These are phyloP conservation scores for Carnegiea gigantea DNA, from an alignment of 179 eudicot species.

Conservation along the genomic window DNA sequence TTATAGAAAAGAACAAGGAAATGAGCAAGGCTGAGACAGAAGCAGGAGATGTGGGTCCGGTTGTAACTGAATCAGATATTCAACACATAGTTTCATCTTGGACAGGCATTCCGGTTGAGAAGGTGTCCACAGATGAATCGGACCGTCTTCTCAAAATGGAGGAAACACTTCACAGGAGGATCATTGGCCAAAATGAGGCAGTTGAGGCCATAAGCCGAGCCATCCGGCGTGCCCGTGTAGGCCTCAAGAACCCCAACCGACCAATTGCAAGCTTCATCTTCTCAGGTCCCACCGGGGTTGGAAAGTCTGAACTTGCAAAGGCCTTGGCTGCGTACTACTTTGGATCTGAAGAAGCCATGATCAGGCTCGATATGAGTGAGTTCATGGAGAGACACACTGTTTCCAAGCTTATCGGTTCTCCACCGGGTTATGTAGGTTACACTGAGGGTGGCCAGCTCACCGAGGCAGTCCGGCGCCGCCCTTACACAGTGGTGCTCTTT, in stretches of 20 bases:
- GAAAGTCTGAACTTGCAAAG: slow-evolving; percentile 90
- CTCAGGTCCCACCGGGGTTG: slow-evolving; percentile 98
- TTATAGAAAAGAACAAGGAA: slow-evolving; percentile 70
- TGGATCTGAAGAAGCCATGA: slow-evolving; percentile 93
- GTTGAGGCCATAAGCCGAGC: slow-evolving; percentile 92
- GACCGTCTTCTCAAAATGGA: slow-evolving; percentile 84
- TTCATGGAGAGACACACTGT: slow-evolving; percentile 98
- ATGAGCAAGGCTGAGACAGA: slow-evolving; percentile 76
- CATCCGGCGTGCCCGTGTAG: slow-evolving; percentile 93
- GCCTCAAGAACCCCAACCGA: slow-evolving; percentile 85
- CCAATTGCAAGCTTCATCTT: slow-evolving; percentile 97
- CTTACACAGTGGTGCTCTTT: slow-evolving; percentile 76
- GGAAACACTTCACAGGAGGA: slow-evolving; percentile 69
- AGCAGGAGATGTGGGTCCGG: slow-evolving; percentile 53
- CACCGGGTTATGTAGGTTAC: slow-evolving; percentile 95
- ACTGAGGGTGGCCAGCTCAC: slow-evolving; percentile 94
- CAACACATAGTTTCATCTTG: slow-evolving; percentile 85
- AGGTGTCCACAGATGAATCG: slow-evolving; percentile 76
- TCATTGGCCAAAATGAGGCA: slow-evolving; percentile 94
- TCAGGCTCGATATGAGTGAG: slow-evolving; percentile 95
- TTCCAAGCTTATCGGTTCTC: slow-evolving; percentile 88
- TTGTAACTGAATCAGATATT: slow-evolving; percentile 76
- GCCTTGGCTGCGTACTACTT: slow-evolving; percentile 84
- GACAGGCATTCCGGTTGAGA: slow-evolving; percentile 96
- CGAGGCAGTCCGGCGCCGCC: slow-evolving; percentile 88